Evolutionary conservation across 805 yeast genomes (phyloP).

Genomic region (Starmerella cellae): DNA sequence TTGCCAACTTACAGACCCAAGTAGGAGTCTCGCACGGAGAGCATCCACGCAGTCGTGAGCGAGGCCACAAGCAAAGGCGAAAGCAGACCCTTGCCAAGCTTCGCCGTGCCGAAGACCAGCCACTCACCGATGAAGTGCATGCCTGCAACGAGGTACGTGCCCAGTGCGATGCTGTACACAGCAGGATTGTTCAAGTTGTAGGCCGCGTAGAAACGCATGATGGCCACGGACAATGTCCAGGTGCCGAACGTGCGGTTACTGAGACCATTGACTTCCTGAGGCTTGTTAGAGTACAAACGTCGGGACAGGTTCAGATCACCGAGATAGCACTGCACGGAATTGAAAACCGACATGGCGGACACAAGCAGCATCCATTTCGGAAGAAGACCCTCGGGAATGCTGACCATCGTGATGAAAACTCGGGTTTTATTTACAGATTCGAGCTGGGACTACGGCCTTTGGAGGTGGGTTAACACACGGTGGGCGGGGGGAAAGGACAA

Average conservation of each 20-base stretch:
- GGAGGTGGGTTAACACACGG: too few relatives aligned
- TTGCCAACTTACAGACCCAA: too few relatives aligned
- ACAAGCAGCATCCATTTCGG: conserved; percentile 72
- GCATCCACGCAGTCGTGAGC: conserved; percentile 70
- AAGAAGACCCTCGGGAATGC: conserved; percentile 34
- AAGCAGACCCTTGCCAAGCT: conserved; percentile 70
- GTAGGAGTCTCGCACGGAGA: conserved; percentile 35
- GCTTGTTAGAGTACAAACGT: conserved; percentile 58
- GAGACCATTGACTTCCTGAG: conserved; percentile 44
- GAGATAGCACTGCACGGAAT: conserved; percentile 73
- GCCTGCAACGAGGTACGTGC: conserved; percentile 71
- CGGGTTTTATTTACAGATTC: too few relatives aligned
- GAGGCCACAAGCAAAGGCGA: conserved; percentile 83
- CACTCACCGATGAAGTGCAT: conserved; percentile 76
- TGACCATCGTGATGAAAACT: neutral
- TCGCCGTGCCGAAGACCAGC: conserved; percentile 64
- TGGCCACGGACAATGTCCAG: conserved; percentile 81
- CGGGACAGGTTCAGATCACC: conserved; percentile 64
- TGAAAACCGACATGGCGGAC: conserved; percentile 83
- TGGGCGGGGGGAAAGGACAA: too few relatives aligned
- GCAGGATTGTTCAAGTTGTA: conserved; percentile 55
- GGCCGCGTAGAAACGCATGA: conserved; percentile 80
- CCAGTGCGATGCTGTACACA: conserved; percentile 64
- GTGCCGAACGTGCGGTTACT: conserved; percentile 98
- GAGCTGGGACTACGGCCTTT: too few relatives aligned